Evolutionary conservation across 2,329 filamentous ascomycete genomes (phyloP), one percentile per base, ranked within the genome.

Genomic region (Cladosporium sphaerospermum): DNA sequence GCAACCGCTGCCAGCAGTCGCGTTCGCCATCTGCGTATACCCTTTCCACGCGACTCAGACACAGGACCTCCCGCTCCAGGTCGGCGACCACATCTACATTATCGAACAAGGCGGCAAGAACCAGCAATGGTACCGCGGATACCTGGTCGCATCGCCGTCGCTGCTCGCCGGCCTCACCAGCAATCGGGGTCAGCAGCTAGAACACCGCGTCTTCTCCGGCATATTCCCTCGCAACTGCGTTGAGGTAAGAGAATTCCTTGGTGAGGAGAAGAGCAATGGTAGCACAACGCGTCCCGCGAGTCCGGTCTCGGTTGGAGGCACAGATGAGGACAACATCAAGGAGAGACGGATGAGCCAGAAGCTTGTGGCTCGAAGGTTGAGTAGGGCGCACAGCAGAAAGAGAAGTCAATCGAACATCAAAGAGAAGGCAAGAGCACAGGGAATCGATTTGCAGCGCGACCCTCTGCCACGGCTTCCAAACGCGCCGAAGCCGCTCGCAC

Each of bases 51-150:
- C 93, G 56, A 85, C 88, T 56, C 85, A 85, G 60, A 83, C 90
- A 51, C 88, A 90, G 69, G 93, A 99, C 72, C 84, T 99, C 16
- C 93, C 95, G 9, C 85, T 99, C 69, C 91, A 99, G 72, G 89
- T 99, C 59, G 93, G 93, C 69, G 93, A 99, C 79, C 93, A 99
- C 73, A 78, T 99, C 59, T 99, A 99, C 74, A 95, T 99, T 61
- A 96, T 99, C 67, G 92, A 97, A 73, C 89, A 97, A 73, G 95
- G 92, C 37, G 86, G 89, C 18, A 72, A 69, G 36, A 83, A 95
- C 72, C 88, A 87, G 64, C 82, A 89, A 69, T 99, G 93, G 95
- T 87, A 92, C 71, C 86, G 93, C 52, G 93, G 93, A 55, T 99
- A 99, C 72, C 80, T 99, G 56, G 87, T 99, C 61, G 90, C 93